Evolutionary conservation across 352 stramenopile species (phyloP).

Genomic region (Plasmopara halstedii): DNA sequence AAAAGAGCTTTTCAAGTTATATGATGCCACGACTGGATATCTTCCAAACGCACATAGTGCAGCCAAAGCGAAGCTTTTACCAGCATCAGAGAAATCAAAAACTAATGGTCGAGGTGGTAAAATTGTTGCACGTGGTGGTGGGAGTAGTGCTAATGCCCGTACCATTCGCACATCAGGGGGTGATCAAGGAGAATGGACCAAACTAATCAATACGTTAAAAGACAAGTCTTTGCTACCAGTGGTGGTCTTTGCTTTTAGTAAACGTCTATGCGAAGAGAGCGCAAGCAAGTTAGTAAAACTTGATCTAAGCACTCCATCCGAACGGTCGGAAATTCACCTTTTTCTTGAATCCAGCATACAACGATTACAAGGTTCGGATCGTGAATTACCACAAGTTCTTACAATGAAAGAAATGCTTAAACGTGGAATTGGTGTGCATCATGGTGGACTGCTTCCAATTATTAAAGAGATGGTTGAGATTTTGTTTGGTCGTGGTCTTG

Average conservation of each 20-base stretch:
- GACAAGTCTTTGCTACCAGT: conserved; percentile 91
- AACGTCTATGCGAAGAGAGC: conserved; percentile 76
- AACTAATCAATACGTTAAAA: conserved; percentile 78
- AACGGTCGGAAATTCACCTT: conserved; percentile 78
- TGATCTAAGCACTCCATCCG: conserved; percentile 58
- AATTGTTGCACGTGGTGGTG: conserved; percentile 23
- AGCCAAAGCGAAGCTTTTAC: conserved; percentile 60
- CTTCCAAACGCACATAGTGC: conserved; percentile 45
- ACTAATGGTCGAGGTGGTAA: conserved; percentile 24
- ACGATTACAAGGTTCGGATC: conserved; percentile 90
- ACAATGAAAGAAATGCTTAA: conserved; percentile 95
- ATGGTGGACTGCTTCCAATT: conserved; percentile 96
- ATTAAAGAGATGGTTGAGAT: conserved; percentile 99
- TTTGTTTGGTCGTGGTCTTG: conserved; percentile 93
- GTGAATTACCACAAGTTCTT: conserved; percentile 96
- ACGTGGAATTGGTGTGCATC: conserved; percentile 95
- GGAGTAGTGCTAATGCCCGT: conserved; percentile 32
- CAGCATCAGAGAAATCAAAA: conserved; percentile 47
- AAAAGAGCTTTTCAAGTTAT: conserved; percentile 89
- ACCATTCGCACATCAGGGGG: conserved; percentile 53
- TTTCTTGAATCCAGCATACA: conserved; percentile 76
- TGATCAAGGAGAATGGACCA: conserved; percentile 84
- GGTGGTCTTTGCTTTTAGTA: conserved; percentile 92
- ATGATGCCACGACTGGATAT: conserved; percentile 45
- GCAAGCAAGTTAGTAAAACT: conserved; percentile 69